Base-by-base conservation (phyloP, 345 rosid species). In the Lagerstroemia speciosa region DNA sequence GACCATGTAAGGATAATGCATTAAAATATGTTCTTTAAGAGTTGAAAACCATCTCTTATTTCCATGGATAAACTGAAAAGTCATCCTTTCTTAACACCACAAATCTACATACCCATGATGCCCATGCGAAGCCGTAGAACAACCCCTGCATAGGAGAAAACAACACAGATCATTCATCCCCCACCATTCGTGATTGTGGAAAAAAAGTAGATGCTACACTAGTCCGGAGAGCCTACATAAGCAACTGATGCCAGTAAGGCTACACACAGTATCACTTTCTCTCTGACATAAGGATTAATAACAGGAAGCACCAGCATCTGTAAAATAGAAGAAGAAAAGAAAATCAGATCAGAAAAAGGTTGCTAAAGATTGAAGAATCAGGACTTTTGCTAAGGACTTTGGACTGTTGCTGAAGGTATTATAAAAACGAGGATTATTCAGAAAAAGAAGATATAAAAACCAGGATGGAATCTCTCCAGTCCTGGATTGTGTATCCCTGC, bases 81-180 rank as follows among this genome's bases (percentile, higher is more conserved):
- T 4, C 24, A 4, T 48, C 24, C 6, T 6, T 48, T 3, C 1
- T 48, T 16, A 48, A 48, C 60, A 53, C 11, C 29, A 53, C 0
- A 53, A 53, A 6, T 10, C 60, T 58, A 64, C 83, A 66, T 82
- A 84, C 88, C 88, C 86, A 82, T 62, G 86, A 65, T 62, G 88
- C 83, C 88, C 88, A 84, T 11, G 86, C 86, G 36, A 82, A 70
- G 64, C 88, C 84, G 66, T 84, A 80, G 65, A 84, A 72, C 74
- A 78, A 52, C 33, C 80, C 88, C 88, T 84, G 83, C 67, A 76
- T 34, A 64, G 30, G 64, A 38, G 58, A 72, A 57, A 43, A 32
- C 41, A 55, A 19, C 26, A 71, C 19, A 40, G 38, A 46, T 62
- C 30, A 62, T 46, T 29, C 37, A 53, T 72, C 36, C 22, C 15